A percentile compares a stretch with the other conserved stretches of the same genome.
Evolutionary conservation across 257 asterid genomes (phyloP).

Genomic region (Nicotiana paniculata): DNA sequence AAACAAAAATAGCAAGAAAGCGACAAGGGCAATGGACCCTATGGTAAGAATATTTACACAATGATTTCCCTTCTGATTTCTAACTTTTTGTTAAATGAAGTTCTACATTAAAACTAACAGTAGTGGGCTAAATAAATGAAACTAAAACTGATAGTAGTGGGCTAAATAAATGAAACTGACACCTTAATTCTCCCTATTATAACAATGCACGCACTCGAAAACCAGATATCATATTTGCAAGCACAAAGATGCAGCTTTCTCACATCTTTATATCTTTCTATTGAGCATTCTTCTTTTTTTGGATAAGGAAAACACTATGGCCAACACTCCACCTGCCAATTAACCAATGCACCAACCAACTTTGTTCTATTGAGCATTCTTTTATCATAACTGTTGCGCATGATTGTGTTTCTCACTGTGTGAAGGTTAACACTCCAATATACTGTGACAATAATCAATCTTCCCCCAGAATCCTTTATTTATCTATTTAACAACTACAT

Average conservation of each 20-base stretch:
- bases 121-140: background rate
- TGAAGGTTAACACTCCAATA: background rate
- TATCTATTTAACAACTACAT: too few species aligned
- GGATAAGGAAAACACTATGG: too few species aligned
- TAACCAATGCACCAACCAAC: too few species aligned
- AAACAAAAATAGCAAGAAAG: background rate
- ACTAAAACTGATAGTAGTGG: background rate
- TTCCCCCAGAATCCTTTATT: background rate
- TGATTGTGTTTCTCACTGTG: background rate
- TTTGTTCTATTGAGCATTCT: background rate
- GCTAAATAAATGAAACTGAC: background rate
- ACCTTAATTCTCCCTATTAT: background rate
- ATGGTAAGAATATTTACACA: background rate
- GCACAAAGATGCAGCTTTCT: background rate
- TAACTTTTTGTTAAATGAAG: background rate
- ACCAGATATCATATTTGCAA: background rate
- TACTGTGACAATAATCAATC: background rate
- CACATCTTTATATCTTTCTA: background rate
- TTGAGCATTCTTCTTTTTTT: background rate
- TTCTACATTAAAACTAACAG: background rate
- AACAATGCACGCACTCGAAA: background rate
- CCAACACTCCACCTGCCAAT: too few species aligned
- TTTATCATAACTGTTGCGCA: background rate
- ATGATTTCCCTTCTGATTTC: background rate
- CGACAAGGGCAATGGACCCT: background rate